These are phyloP conservation scores for Punica granatum DNA, from an alignment of 345 rosid genomes.

Conservation along the genomic window DNA sequence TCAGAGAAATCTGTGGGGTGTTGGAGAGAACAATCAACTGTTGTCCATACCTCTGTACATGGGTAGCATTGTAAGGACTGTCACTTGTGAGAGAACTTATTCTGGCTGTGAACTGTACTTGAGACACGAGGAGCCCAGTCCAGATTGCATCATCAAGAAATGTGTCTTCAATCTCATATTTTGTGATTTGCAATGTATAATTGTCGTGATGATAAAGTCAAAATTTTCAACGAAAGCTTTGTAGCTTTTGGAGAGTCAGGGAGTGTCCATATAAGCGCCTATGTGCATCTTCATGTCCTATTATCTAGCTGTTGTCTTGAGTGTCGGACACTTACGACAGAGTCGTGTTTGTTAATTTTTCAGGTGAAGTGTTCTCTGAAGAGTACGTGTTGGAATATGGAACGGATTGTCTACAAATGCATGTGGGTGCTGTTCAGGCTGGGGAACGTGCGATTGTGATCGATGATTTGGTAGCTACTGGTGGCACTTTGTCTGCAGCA, in stretches of 20 bases:
- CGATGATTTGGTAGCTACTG: slow-evolving; percentile 86
- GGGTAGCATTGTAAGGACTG: neutral
- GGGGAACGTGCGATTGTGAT: slow-evolving; percentile 64
- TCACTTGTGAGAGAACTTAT: neutral
- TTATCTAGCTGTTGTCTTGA: neutral
- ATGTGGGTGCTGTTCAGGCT: slow-evolving; percentile 60
- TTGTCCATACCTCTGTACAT: too few relatives aligned
- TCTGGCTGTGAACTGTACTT: neutral
- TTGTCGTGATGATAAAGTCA: neutral
- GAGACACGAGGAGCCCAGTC: too few relatives aligned
- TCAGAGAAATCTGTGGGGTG: too few relatives aligned
- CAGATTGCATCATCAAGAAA: neutral
- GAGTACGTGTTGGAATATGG: slow-evolving; percentile 80
- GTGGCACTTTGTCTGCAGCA: slow-evolving; percentile 82
- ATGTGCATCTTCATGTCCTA: neutral
- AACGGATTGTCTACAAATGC: slow-evolving; percentile 77
- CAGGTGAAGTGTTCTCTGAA: slow-evolving; percentile 71
- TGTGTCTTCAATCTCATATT: neutral
- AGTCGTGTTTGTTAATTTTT: neutral
- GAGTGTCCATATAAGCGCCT: neutral
- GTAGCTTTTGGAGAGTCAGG: neutral
- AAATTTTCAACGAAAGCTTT: neutral
- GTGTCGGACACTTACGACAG: neutral
- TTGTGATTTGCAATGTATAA: neutral
- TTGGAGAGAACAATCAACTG: too few relatives aligned